Conservation (phyloP, 257 asterid species). For the Lithospermum erythrorhizon region DNA sequence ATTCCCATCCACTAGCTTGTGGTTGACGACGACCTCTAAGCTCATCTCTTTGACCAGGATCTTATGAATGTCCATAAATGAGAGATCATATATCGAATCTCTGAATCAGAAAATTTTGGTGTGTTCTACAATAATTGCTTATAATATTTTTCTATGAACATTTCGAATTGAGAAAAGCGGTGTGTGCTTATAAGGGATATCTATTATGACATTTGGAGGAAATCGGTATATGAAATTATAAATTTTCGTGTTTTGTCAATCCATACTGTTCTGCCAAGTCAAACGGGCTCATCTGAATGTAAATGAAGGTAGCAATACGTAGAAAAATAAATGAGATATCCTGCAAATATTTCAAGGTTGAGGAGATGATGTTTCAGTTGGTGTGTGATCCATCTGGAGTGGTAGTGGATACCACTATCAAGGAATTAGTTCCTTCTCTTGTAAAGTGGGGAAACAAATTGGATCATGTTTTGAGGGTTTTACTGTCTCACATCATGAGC, state of each 20-base stretch:
- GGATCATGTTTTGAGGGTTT: slow-evolving; percentile 65
- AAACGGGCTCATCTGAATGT: too few relatives aligned
- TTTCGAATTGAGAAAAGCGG: neutral
- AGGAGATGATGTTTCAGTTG: slow-evolving; percentile 97
- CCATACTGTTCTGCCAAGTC: neutral
- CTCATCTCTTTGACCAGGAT: too few relatives aligned
- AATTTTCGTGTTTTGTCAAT: neutral
- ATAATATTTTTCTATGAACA: neutral
- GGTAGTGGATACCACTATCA: slow-evolving; percentile 83
- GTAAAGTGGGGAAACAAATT: slow-evolving; percentile 82
- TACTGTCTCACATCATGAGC: slow-evolving; percentile 67
- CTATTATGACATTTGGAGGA: neutral
- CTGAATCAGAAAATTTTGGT: too few relatives aligned
- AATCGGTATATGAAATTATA: too few relatives aligned
- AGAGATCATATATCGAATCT: too few relatives aligned
- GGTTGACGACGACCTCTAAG: too few relatives aligned
- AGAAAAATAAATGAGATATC: slow-evolving; percentile 15
- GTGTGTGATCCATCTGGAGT: slow-evolving; percentile 90
- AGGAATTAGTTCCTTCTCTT: slow-evolving; percentile 82
- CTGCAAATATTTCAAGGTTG: slow-evolving; percentile 65
- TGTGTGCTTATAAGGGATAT: neutral
- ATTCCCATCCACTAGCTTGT: too few relatives aligned
- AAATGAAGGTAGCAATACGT: slow-evolving; percentile 3
- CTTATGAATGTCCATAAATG: too few relatives aligned
- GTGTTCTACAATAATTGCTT: neutral